Evolutionary conservation across 768 basidiomycete species (phyloP).

Genomic region (Mycena chlorophos): DNA sequence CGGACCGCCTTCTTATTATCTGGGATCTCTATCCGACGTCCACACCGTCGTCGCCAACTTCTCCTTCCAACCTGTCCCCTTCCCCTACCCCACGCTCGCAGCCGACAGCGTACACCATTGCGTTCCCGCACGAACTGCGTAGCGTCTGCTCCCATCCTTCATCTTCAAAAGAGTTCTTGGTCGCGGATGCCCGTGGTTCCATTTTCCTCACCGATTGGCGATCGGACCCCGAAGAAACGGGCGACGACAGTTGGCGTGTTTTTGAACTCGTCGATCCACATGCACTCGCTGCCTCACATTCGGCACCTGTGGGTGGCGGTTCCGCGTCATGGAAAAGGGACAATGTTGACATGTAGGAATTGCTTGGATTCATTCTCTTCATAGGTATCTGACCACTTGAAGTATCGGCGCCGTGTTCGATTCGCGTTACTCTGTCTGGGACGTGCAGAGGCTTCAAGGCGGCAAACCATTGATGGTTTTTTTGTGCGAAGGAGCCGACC

Average conservation of each 20-base stretch:
- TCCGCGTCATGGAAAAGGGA: constrained; percentile 72
- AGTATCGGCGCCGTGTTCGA: constrained; percentile 80
- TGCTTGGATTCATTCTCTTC: constrained; percentile 5
- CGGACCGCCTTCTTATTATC: constrained; percentile 83
- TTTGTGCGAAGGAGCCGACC: constrained; percentile 67
- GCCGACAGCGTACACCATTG: constrained; percentile 75
- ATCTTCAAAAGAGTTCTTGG: constrained; percentile 77
- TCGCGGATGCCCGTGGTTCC: constrained; percentile 72
- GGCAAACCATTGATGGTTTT: constrained; percentile 69
- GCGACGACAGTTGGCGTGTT: constrained; percentile 57
- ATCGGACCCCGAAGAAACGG: constrained; percentile 59
- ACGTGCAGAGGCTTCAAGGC: constrained; percentile 67
- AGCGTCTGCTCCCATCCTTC: constrained; percentile 69
- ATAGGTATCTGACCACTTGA: constrained; percentile 1
- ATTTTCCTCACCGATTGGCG: constrained; percentile 85
- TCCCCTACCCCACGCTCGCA: constrained; percentile 52
- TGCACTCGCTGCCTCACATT: constrained; percentile 50
- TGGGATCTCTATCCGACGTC: constrained; percentile 78
- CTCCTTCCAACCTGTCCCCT: constrained; percentile 26
- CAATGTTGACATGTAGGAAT: constrained; percentile 68
- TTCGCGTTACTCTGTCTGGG: constrained; percentile 74
- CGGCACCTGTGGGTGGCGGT: constrained; percentile 47
- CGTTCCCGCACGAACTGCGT: constrained; percentile 71
- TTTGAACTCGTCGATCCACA: constrained; percentile 74
- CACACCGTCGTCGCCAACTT: constrained; percentile 32